phyloP scores from a whole-genome alignment of 106 monocot genomes.

The Apostasia shenzhenica region DNA sequence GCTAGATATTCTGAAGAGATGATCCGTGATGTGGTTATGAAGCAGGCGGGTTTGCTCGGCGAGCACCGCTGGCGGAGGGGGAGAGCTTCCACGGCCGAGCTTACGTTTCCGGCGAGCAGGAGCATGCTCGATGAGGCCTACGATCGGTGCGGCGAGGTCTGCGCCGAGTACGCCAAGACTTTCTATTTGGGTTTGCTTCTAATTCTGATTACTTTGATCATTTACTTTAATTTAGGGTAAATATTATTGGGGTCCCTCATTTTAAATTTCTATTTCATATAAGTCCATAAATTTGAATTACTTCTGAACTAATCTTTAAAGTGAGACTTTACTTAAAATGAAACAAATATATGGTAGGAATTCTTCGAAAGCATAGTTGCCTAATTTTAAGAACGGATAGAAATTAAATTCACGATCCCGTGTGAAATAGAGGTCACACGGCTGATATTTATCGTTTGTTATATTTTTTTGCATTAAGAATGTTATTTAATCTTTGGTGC shows the following conservation, averaged over 20 bases:
- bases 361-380: too few relatives aligned
- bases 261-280: neutral
- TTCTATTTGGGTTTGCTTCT: slow-evolving; percentile 11
- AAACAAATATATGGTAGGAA: too few relatives aligned
- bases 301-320: neutral
- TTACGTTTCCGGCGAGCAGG: neutral
- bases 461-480: too few relatives aligned
- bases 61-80: neutral
- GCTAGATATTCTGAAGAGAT: neutral
- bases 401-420: too few relatives aligned
- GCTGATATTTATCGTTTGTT: too few relatives aligned
- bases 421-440: too few relatives aligned
- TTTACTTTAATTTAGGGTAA: too few relatives aligned
- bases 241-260: too few relatives aligned
- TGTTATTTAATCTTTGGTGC: too few relatives aligned
- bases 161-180: slow-evolving; percentile 17
- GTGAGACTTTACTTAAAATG: too few relatives aligned
- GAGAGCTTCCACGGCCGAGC: neutral
- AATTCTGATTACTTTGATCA: neutral
- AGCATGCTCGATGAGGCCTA: slow-evolving; percentile 11
- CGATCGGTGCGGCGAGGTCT: slow-evolving; percentile 15
- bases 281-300: neutral
- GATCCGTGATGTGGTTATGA: slow-evolving; percentile 4
- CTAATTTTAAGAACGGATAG: too few relatives aligned
- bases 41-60: slow-evolving; percentile 8